Percentiles rank a stretch among this genome's conserved stretches.
These are phyloP conservation scores for Hypericum androsaemum DNA, from an alignment of 345 rosid genomes.

Conservation along the genomic window DNA sequence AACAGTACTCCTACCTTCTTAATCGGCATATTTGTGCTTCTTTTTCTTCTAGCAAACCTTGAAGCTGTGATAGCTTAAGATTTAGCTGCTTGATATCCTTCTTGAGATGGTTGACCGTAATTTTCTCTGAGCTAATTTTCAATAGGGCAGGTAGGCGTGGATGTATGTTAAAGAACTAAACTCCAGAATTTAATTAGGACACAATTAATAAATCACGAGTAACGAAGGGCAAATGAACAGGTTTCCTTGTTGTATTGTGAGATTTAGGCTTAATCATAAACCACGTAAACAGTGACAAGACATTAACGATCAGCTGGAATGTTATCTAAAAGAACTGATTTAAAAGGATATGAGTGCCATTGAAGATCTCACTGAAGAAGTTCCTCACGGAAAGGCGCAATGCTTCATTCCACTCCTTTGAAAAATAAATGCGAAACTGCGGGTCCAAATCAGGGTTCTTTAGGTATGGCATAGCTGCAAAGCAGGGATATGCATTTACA, in stretches of 20 bases:
- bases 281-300: no score
- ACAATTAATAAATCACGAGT: neutral
- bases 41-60: constrained; percentile 55
- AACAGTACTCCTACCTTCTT: constrained; percentile 31
- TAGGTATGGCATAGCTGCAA: constrained; percentile 52
- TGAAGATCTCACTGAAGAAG: constrained; percentile 60
- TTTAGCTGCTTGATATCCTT: constrained; percentile 53
- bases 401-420: constrained; percentile 62
- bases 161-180: constrained; percentile 33
- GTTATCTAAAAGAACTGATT: neutral
- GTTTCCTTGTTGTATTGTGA: neutral
- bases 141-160: constrained; percentile 57
- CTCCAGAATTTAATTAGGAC: neutral
- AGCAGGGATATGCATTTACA: constrained; percentile 3
- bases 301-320: no score
- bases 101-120: constrained; percentile 35
- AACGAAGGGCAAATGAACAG: neutral
- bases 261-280: no score
- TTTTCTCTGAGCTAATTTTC: constrained; percentile 53
- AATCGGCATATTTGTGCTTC: constrained; percentile 35
- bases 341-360: constrained; percentile 63
- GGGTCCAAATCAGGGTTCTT: constrained; percentile 56
- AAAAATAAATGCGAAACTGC: constrained; percentile 48
- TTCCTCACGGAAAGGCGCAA: constrained; percentile 53
- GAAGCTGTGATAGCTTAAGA: constrained; percentile 50